These are phyloP conservation scores for Begonia loranthoides DNA, from an alignment of 306 rosid species.

Conservation along the genomic window DNA sequence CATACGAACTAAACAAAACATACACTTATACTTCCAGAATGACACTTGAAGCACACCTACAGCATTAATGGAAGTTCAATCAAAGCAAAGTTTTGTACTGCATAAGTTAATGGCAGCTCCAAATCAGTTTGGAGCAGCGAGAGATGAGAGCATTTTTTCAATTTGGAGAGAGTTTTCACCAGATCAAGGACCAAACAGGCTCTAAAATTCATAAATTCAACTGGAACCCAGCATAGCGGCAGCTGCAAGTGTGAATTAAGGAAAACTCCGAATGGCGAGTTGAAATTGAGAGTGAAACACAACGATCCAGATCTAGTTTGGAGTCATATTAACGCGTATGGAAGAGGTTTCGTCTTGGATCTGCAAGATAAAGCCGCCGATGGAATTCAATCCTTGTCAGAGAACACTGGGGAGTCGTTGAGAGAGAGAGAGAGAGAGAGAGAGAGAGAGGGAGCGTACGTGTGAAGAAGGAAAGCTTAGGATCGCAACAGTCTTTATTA, in stretches of 20 bases:
- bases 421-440: too few relatives aligned
- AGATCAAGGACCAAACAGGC: neutral
- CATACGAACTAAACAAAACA: neutral
- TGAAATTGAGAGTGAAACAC: slow-evolving; percentile 14
- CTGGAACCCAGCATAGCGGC: too few relatives aligned
- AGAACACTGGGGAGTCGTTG: slow-evolving; percentile 10
- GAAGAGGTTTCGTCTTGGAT: slow-evolving; percentile 10
- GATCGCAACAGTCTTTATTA: neutral
- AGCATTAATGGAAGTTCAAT: neutral
- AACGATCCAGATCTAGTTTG: slow-evolving; percentile 23
- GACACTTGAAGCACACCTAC: slow-evolving; percentile 1
- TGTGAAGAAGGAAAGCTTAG: slow-evolving; percentile 1
- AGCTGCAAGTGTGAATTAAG: too few relatives aligned
- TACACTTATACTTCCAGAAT: too few relatives aligned
- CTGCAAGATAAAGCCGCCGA: slow-evolving; percentile 21
- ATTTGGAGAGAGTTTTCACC: too few relatives aligned
- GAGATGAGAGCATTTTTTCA: too few relatives aligned
- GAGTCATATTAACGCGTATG: slow-evolving; percentile 27
- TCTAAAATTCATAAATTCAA: neutral
- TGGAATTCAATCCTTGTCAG: slow-evolving; percentile 36
- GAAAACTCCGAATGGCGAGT: too few relatives aligned
- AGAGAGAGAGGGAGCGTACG: too few relatives aligned
- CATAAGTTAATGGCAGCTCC: neutral
- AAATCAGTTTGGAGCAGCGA: too few relatives aligned
- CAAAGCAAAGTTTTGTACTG: neutral